phyloP scores from a whole-genome alignment of 139 green algal species.

The Zygnema circumcarinatum region DNA sequence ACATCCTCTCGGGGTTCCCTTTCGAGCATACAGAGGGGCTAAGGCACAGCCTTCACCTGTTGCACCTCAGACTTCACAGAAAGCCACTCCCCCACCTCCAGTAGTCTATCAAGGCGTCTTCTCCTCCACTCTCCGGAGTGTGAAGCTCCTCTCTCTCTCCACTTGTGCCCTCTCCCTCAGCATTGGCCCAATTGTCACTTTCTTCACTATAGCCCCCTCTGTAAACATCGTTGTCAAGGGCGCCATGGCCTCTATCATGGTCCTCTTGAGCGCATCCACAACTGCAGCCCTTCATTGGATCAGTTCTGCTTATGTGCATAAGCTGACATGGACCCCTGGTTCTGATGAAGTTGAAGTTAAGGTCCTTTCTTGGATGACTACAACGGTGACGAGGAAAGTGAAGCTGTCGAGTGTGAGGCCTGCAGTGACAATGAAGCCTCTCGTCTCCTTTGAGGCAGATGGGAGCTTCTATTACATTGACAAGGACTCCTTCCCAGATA shows the following conservation, averaged over 20 bases:
- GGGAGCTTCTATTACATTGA: slow-evolving; percentile 15
- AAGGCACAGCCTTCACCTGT: neutral
- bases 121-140: neutral
- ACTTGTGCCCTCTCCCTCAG: slow-evolving; percentile 13
- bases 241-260: slow-evolving; percentile 5
- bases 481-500: slow-evolving; percentile 21
- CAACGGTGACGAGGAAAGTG: neutral
- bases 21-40: neutral
- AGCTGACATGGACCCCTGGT: neutral
- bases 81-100: neutral
- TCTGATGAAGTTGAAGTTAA: slow-evolving; percentile 8
- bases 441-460: slow-evolving; percentile 17
- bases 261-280: slow-evolving; percentile 32
- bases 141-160: slow-evolving; percentile 25
- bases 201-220: neutral
- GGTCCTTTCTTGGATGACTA: slow-evolving; percentile 33
- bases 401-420: slow-evolving; percentile 8
- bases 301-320: slow-evolving; percentile 11
- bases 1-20: neutral
- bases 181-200: slow-evolving; percentile 21
- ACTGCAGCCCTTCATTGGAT: slow-evolving; percentile 23
- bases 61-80: neutral
- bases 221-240: slow-evolving; percentile 21
- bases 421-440: neutral
- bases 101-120: slow-evolving; percentile 20